These are phyloP conservation scores for Colletotrichum eleusines DNA, from an alignment of 2,329 filamentous ascomycete genomes.

Conservation along the genomic window DNA sequence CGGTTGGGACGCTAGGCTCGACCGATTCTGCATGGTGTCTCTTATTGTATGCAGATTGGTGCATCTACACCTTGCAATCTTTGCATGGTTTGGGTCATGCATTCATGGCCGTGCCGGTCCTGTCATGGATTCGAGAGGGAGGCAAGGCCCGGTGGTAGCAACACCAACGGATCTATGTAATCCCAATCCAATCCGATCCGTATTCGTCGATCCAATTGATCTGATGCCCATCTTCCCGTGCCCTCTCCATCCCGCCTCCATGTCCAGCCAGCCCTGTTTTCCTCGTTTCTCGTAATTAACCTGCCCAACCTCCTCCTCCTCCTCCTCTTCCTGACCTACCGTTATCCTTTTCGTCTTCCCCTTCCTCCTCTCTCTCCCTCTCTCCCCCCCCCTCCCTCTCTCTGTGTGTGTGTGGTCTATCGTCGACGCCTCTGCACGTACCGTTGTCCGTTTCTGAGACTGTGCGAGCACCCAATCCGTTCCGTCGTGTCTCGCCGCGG, in stretches of 20 bases:
- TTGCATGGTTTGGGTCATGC: conserved; percentile 12
- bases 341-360: not conserved
- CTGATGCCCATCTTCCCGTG: conserved; percentile 18
- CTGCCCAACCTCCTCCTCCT: not conserved
- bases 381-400: not conserved
- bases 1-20: conserved; percentile 21
- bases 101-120: not conserved
- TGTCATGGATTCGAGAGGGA: conserved; percentile 2
- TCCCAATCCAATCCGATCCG: not conserved
- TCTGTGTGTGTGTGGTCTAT: not conserved
- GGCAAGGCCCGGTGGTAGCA: not conserved
- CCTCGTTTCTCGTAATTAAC: conserved; percentile 15
- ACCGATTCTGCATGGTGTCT: conserved; percentile 16
- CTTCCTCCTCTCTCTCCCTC: not conserved
- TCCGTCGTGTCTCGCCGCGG: conserved; percentile 35
- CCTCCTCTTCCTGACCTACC: not conserved
- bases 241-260: conserved; percentile 8
- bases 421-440: not conserved
- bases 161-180: conserved; percentile 5
- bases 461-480: conserved; percentile 31
- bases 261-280: not conserved
- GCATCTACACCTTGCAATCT: conserved; percentile 3
- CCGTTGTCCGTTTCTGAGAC: conserved; percentile 14
- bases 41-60: conserved; percentile 2
- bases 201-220: conserved; percentile 8